These are phyloP conservation scores for Fusarium brevicatenulatum DNA, from an alignment of 2,329 filamentous ascomycete species.

Conservation along the genomic window DNA sequence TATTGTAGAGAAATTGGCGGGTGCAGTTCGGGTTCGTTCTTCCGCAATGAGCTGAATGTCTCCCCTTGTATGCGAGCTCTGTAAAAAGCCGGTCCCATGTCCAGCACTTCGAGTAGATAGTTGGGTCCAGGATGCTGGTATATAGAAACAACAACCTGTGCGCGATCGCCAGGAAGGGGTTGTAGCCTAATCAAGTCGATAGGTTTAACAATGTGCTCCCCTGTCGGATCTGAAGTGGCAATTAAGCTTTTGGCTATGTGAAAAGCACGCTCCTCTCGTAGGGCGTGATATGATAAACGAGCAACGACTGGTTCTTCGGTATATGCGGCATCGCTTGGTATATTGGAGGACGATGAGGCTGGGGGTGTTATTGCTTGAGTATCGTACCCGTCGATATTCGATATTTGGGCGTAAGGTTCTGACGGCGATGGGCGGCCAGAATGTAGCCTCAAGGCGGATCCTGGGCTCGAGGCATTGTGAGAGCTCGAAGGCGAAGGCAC, in stretches of 20 bases:
- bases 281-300: constrained; percentile 81
- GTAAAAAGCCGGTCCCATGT: constrained; percentile 82
- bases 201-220: constrained; percentile 80
- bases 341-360: constrained; percentile 47
- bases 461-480: constrained; percentile 57
- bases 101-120: constrained; percentile 74
- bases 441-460: constrained; percentile 54
- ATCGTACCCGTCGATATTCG: constrained; percentile 52
- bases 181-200: constrained; percentile 81
- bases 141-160: constrained; percentile 79
- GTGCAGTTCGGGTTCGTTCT: constrained; percentile 59
- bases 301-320: constrained; percentile 78
- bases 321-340: constrained; percentile 60
- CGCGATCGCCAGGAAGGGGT: constrained; percentile 73
- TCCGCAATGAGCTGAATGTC: constrained; percentile 57
- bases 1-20: constrained; percentile 75
- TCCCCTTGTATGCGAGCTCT: constrained; percentile 64
- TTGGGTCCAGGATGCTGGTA: constrained; percentile 83
- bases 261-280: constrained; percentile 88
- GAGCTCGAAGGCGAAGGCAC: constrained; percentile 60
- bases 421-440: constrained; percentile 57
- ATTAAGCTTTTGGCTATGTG: constrained; percentile 82
- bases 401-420: constrained; percentile 52
- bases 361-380: constrained; percentile 49
- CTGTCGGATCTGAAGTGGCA: constrained; percentile 75